phyloP scores from a whole-genome alignment of 805 yeast genomes.

The Yarrowia sp. region DNA sequence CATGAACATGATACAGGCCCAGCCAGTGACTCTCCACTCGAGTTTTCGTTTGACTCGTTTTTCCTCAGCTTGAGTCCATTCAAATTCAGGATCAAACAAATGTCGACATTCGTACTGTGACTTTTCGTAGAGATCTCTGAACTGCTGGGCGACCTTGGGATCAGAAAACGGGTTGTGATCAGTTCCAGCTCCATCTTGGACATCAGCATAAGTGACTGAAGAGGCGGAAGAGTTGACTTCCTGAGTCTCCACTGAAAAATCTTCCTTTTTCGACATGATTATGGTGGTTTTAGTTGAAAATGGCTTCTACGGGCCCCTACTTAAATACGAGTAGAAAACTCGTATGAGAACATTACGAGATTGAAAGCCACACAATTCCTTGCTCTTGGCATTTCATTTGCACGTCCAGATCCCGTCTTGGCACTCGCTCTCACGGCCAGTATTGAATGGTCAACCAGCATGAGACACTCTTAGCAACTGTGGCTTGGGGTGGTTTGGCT shows the following conservation, averaged over 20 bases:
- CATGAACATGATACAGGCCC: slow-evolving; percentile 66
- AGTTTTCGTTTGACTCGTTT: slow-evolving; percentile 57
- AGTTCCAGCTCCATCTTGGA: slow-evolving; percentile 15
- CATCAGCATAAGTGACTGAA: slow-evolving; percentile 5
- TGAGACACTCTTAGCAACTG: not conserved
- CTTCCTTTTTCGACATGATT: slow-evolving; percentile 20
- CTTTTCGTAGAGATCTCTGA: slow-evolving; percentile 56
- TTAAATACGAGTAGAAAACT: not conserved
- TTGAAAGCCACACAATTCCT: not conserved
- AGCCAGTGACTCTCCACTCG: slow-evolving; percentile 62
- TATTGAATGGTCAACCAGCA: not conserved
- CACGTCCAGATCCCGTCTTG: not conserved
- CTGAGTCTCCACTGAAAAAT: not conserved
- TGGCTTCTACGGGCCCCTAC: not conserved
- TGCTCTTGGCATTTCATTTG: slow-evolving; percentile 9
- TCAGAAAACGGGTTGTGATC: slow-evolving; percentile 50
- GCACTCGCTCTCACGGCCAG: not conserved
- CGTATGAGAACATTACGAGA: not conserved
- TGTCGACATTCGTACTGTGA: slow-evolving; percentile 62
- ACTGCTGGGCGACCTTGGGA: slow-evolving; percentile 57
- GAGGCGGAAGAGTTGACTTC: slow-evolving; percentile 21
- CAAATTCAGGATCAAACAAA: slow-evolving; percentile 63
- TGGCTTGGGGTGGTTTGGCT: slow-evolving; percentile 5
- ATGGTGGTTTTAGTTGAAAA: not conserved
- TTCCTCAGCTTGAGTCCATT: slow-evolving; percentile 64